These are phyloP conservation scores for Suaeda aralocaspica DNA, from an alignment of 148 eudicot species.

Conservation along the genomic window DNA sequence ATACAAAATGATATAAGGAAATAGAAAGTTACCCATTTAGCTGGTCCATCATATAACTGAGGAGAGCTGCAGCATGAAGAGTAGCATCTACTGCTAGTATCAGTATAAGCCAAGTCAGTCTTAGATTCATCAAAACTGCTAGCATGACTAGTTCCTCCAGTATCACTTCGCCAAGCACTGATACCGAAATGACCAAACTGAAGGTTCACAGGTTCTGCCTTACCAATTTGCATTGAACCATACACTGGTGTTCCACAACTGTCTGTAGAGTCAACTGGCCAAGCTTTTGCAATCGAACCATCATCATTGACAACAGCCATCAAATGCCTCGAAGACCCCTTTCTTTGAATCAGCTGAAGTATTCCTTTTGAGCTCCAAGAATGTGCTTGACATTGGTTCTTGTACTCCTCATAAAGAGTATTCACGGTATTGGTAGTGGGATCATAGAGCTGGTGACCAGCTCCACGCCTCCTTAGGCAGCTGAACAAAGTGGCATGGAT, in stretches of 20 bases:
- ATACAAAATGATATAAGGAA: background rate
- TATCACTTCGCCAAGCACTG: conserved; percentile 89
- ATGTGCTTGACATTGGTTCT: conserved; percentile 77
- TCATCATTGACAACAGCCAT: conserved; percentile 91
- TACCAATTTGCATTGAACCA: conserved; percentile 68
- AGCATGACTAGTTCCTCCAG: conserved; percentile 78
- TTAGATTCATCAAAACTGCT: conserved; percentile 79
- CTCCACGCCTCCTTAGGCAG: conserved; percentile 71
- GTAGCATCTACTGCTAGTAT: conserved; percentile 63
- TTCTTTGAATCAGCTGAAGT: conserved; percentile 87
- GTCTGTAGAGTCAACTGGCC: conserved; percentile 68
- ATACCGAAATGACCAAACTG: conserved; percentile 96
- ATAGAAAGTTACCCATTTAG: conserved; percentile 61
- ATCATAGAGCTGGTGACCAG: conserved; percentile 80
- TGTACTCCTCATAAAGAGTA: conserved; percentile 67
- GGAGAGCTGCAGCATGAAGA: conserved; percentile 91
- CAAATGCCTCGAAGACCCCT: conserved; percentile 78
- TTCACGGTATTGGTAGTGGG: conserved; percentile 59
- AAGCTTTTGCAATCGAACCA: conserved; percentile 94
- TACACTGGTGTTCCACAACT: conserved; percentile 56
- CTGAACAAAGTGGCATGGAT: conserved; percentile 94
- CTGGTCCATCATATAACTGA: conserved; percentile 54
- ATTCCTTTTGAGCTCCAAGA: conserved; percentile 83
- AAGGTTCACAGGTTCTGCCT: conserved; percentile 82
- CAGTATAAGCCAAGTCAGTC: conserved; percentile 50